Percentiles rank a stretch among this genome's conserved stretches.
Evolutionary conservation across 768 basidiomycete genomes (phyloP).

Genomic region (Trichaptum fuscoviolaceum): DNA sequence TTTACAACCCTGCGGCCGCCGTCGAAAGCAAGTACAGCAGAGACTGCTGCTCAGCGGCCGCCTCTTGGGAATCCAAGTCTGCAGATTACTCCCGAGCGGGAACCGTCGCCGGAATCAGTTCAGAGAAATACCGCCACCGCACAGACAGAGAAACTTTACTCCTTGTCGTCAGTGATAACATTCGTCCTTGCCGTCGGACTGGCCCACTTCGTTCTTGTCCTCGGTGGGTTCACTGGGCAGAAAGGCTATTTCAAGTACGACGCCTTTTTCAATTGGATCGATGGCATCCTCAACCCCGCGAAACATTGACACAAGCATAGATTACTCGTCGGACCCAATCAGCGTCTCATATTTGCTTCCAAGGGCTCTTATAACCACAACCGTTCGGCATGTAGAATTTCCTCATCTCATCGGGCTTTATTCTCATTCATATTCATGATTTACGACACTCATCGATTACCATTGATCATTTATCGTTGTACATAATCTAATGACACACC

Average conservation of each 20-base stretch:
- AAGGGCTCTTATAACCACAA: background rate
- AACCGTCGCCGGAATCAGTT: background rate
- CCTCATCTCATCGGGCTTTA: no score
- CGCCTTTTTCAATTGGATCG: conserved; percentile 7
- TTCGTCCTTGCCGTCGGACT: conserved; percentile 34
- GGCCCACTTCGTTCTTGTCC: conserved; percentile 43
- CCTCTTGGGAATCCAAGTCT: conserved; percentile 4
- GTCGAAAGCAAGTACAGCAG: background rate
- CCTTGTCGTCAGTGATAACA: conserved; percentile 20
- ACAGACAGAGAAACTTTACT: conserved; percentile 5
- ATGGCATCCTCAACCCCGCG: background rate
- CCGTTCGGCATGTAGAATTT: no score
- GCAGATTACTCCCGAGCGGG: background rate
- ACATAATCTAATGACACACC: background rate
- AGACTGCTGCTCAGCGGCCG: background rate
- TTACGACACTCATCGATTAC: background rate
- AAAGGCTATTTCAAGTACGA: conserved; percentile 37
- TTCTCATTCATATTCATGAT: background rate
- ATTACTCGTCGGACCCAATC: no score
- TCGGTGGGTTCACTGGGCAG: conserved; percentile 42
- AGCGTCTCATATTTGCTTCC: no score
- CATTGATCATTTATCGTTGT: background rate
- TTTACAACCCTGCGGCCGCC: conserved; percentile 32
- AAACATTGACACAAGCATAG: background rate
- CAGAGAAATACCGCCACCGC: background rate